Conservation (phyloP, 2,329 filamentous ascomycete genomes). For the Verruconis gallopava region DNA sequence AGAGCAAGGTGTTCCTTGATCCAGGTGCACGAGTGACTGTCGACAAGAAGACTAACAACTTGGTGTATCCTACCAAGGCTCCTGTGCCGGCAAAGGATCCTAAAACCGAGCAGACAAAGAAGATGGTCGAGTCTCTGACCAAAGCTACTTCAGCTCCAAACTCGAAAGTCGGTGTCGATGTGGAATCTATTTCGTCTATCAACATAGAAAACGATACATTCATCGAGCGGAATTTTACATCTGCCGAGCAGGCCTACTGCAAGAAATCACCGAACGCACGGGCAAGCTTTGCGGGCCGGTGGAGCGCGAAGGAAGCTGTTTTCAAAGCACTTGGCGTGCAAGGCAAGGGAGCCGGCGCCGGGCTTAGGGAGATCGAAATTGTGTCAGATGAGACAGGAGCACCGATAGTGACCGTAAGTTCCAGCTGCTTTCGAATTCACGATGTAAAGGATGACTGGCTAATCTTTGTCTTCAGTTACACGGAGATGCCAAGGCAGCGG, state of each 20-base stretch:
- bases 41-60: conserved; percentile 75
- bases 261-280: conserved; percentile 63
- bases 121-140: conserved; percentile 66
- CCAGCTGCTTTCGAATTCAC: neutral
- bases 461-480: conserved; percentile 49
- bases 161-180: conserved; percentile 74
- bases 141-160: conserved; percentile 41
- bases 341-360: conserved; percentile 77
- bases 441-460: conserved; percentile 1
- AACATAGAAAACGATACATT: conserved; percentile 94
- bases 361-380: conserved; percentile 92
- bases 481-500: conserved; percentile 69
- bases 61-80: conserved; percentile 52
- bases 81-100: conserved; percentile 55
- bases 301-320: conserved; percentile 96
- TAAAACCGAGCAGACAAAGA: conserved; percentile 51
- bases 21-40: conserved; percentile 73
- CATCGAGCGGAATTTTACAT: conserved; percentile 86
- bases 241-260: conserved; percentile 76
- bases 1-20: conserved; percentile 83
- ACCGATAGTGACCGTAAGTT: conserved; percentile 70
- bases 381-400: conserved; percentile 58
- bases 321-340: conserved; percentile 91
- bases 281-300: conserved; percentile 86
- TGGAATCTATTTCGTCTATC: conserved; percentile 76